Evolutionary conservation across 2,329 filamentous ascomycete species (phyloP), one percentile per base, ranked within the genome.

Genomic region (Cercospora citrullina): DNA sequence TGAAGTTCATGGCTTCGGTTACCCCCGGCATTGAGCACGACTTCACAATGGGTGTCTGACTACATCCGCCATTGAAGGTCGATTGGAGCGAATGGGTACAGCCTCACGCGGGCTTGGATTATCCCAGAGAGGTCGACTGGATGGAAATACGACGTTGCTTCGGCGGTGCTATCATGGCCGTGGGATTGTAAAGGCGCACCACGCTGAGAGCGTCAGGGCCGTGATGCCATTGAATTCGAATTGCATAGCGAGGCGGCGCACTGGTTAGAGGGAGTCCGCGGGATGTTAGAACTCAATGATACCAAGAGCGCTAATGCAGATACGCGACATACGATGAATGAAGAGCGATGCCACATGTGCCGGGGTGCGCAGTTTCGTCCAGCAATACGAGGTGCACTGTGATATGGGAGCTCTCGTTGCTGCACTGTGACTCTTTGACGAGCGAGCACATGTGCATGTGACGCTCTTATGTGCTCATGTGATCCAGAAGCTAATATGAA

Each of bases 1-100:
- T 95, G 68, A 95, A 95, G 86, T 91, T 91, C 77, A 84, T 85
- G 82, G 83, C 83, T 73, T 81, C 84, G 75, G 95, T 99, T 55
- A 98, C 94, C 16, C 95, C 95, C 5, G 94, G 94, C 59, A 98
- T 99, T 80, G 94, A 98, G 81, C 93, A 97, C 80, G 94, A 98
- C 79, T 97, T 96, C 79, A 98, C 94, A 0, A 97, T 97, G 93
- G 92, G 93, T 5, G 90, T 97, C 45, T 97, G 84, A 84, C 72
- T 68, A 71, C 71, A 65, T 70, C 70, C 73, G 68, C 66, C 26
- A 18, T 45, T 39, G 12, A 66, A 65, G 23, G 9, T 64, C 30
- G 66, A 62, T 14, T 59, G 63, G 48, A 65, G 18, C 10, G 73
- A 75, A 48, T 77, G 72, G 72, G 53, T 71, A n/a, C 69, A 64